Evolutionary conservation across 129 eudicot genomes (phyloP).

Genomic region (Logfia minima): DNA sequence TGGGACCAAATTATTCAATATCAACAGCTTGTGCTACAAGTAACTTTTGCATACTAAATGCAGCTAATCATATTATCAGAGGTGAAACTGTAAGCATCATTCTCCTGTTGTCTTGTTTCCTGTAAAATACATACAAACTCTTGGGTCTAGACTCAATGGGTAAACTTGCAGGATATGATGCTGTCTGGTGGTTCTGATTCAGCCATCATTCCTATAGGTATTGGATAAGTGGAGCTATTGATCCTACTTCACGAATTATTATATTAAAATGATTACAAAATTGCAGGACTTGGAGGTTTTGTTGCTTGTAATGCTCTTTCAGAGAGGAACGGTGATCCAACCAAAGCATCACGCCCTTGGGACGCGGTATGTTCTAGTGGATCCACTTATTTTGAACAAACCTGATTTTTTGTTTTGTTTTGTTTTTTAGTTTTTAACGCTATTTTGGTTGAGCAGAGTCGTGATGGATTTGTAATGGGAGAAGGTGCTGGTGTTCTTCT

Average conservation of each 20-base stretch:
- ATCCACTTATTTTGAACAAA: background rate
- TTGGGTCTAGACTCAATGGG: constrained; percentile 10
- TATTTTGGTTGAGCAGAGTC: constrained; percentile 26
- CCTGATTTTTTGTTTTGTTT: background rate
- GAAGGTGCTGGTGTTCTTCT: constrained; percentile 58
- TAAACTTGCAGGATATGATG: constrained; percentile 48
- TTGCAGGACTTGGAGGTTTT: constrained; percentile 48
- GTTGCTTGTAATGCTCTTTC: constrained; percentile 47
- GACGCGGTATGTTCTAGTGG: constrained; percentile 31
- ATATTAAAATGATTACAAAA: background rate
- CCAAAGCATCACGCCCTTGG: constrained; percentile 53
- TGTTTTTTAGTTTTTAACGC: background rate
- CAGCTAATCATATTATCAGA: constrained; percentile 51
- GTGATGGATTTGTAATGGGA: constrained; percentile 62
- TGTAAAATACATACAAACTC: constrained; percentile 6
- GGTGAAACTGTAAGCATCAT: constrained; percentile 44
- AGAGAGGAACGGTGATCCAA: constrained; percentile 46
- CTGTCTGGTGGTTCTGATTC: constrained; percentile 55
- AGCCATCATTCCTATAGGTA: constrained; percentile 51
- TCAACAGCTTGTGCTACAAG: constrained; percentile 56
- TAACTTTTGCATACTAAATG: constrained; percentile 43
- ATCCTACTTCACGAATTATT: background rate
- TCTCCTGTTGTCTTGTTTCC: background rate
- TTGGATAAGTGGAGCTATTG: background rate
- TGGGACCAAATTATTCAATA: constrained; percentile 56